Evolutionary conservation across 2,329 filamentous ascomycete species (phyloP).

Genomic region (Pezicula rhizophila): DNA sequence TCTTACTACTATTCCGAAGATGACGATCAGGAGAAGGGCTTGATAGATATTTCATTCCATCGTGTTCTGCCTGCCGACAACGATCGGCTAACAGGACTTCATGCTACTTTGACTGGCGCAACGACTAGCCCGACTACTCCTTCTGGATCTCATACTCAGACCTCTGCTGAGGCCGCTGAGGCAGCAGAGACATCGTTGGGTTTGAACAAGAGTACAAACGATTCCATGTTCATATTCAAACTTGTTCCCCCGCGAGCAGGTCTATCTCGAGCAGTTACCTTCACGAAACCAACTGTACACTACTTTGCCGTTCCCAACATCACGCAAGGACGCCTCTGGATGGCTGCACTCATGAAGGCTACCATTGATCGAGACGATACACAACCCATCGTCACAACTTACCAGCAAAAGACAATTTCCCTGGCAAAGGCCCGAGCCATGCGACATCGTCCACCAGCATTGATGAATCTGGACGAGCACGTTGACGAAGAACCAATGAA

Average conservation of each 20-base stretch:
- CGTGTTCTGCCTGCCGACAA: constrained; percentile 92
- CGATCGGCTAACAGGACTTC: constrained; percentile 81
- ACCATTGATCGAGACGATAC: constrained; percentile 90
- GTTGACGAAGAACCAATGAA: constrained; percentile 25
- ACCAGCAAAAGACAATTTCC: constrained; percentile 95
- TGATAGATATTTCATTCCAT: constrained; percentile 97
- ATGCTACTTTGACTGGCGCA: constrained; percentile 88
- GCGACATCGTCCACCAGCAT: constrained; percentile 81
- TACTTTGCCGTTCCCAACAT: constrained; percentile 95
- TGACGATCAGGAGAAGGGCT: constrained; percentile 85
- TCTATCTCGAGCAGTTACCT: constrained; percentile 85
- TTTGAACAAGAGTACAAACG: constrained; percentile 36
- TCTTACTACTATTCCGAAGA: constrained; percentile 96
- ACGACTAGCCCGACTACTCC: constrained; percentile 55
- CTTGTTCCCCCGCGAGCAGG: constrained; percentile 85
- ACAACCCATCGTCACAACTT: constrained; percentile 78
- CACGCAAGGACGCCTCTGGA: constrained; percentile 86
- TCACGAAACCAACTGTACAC: constrained; percentile 94
- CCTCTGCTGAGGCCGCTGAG: constrained; percentile 38
- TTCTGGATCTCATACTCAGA: constrained; percentile 39
- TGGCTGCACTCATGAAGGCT: constrained; percentile 97
- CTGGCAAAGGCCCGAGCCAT: constrained; percentile 81
- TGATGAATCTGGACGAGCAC: constrained; percentile 64
- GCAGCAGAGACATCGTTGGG: constrained; percentile 30
- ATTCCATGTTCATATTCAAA: constrained; percentile 95